Conservation (phyloP, 352 stramenopile genomes). For the Phytophthora capsici region DNA sequence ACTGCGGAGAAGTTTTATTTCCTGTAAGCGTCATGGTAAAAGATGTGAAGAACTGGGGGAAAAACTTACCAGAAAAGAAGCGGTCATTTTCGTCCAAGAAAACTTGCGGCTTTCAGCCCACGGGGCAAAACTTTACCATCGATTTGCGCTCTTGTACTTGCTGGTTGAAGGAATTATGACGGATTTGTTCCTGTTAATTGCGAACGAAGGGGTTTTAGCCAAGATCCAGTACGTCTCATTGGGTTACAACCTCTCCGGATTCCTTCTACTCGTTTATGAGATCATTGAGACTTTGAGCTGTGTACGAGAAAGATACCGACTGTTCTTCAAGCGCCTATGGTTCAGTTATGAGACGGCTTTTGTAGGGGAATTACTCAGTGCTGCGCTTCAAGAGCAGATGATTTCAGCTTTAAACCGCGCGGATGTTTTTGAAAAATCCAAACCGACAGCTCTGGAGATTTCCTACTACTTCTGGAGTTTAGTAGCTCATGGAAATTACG, state of each 20-base stretch:
- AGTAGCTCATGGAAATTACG: conserved; percentile 19
- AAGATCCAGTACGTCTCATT: conserved; percentile 39
- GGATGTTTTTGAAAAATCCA: conserved; percentile 10
- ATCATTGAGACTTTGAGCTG: conserved; percentile 27
- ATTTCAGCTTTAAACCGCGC: conserved; percentile 21
- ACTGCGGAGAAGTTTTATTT: conserved; percentile 24
- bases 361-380: conserved; percentile 24
- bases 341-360: conserved; percentile 39
- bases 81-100: conserved; percentile 31
- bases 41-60: conserved; percentile 19
- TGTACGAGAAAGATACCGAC: not conserved
- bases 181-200: conserved; percentile 37
- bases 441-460: conserved; percentile 23
- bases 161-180: conserved; percentile 39
- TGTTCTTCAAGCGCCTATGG: conserved; percentile 26
- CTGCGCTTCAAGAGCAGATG: conserved; percentile 16
- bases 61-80: conserved; percentile 13
- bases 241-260: conserved; percentile 26
- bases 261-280: conserved; percentile 37
- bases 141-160: conserved; percentile 23
- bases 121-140: conserved; percentile 16
- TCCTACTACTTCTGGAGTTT: conserved; percentile 33
- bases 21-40: conserved; percentile 19
- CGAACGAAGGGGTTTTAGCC: conserved; percentile 30
- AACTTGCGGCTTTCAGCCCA: conserved; percentile 24